Base-by-base conservation (phyloP, 2,329 filamentous ascomycete genomes). In the Arthrobotrys sphaeroides region DNA sequence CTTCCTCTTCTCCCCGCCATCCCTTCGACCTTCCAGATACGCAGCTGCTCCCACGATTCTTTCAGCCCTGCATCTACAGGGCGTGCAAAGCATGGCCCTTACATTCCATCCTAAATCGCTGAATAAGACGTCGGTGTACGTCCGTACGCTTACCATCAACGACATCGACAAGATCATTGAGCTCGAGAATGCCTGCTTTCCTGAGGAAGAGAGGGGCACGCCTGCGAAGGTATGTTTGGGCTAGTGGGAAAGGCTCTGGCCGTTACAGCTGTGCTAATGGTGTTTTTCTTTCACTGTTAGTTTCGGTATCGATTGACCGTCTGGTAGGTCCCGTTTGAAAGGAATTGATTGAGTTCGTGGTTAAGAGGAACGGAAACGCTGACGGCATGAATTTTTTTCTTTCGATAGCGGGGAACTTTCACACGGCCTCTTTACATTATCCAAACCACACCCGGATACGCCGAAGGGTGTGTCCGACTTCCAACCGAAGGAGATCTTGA, bases 1-100 rank as follows among this genome's bases (percentile, higher is more conserved):
- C 40, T 43, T 67, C 26, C 18, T 57, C 38, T n/a, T n/a, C n/a
- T n/a, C 36, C 7, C 13, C 24, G 3, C 16, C 62, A 26, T 65
- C 20, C 42, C 20, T 51, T 59, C 24, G 13, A 16, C 2, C 10
- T 43, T 26, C 31, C 13, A 47, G 59, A 65, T 24, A n/a, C n/a
- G n/a, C n/a, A n/a, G 12, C 24, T 51, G 18, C 31, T 45, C 13
- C 20, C 72, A 75, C 49, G 22, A 75, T 75, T 69, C 72, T 75
- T 38, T 68, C 72, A 12, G 47, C 65, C 22, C 51, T 68, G n/a
- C 64, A 75, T 49, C 33, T 64, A 1, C 64, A 65, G 72, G 72
- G 64, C 72, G 72, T 77, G 73, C 67, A 70, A 36, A 62, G 66
- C 73, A 77, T 77, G 73, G 73, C 73, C 60, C 67, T 77, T 24